Evolutionary conservation across 257 asterid genomes (phyloP).

Genomic region (Nicotiana obtusifolia): DNA sequence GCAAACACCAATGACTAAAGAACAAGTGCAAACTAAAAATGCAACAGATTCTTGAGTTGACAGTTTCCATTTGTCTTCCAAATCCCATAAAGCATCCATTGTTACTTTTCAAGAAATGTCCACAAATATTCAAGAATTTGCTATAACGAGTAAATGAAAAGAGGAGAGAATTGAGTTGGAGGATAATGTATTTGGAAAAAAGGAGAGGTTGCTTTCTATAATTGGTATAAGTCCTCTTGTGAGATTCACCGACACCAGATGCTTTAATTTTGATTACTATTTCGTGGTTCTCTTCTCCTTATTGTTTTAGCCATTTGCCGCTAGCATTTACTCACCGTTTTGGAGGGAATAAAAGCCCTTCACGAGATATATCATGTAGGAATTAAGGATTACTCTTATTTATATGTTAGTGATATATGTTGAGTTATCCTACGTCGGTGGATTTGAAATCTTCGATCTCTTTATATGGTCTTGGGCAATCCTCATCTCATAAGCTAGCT

Average conservation of each 20-base stretch:
- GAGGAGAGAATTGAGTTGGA: not conserved
- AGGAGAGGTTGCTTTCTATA: not conserved
- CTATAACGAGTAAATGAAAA: not conserved
- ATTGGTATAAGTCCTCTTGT: not conserved
- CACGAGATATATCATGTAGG: conserved; percentile 12
- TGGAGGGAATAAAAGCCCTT: not conserved
- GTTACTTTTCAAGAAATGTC: not conserved
- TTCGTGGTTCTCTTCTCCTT: no score
- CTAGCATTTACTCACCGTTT: conserved; percentile 24
- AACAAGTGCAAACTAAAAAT: conserved; percentile 38
- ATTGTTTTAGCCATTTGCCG: conserved; percentile 3
- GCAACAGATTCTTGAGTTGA: conserved; percentile 45
- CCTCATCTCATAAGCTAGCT: no score
- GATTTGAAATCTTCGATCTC: no score
- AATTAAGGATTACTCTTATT: not conserved
- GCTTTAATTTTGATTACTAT: no score
- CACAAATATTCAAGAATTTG: not conserved
- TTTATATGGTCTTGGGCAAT: no score
- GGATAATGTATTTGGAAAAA: not conserved
- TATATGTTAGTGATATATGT: not conserved
- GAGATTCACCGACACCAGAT: conserved; percentile 13
- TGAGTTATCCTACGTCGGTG: no score
- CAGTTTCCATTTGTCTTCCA: conserved; percentile 61
- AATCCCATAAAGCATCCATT: conserved; percentile 67
- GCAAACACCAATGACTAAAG: conserved; percentile 30